Evolutionary conservation across 2,329 filamentous ascomycete genomes (phyloP).

Genomic region (Fusarium phyllophilum): DNA sequence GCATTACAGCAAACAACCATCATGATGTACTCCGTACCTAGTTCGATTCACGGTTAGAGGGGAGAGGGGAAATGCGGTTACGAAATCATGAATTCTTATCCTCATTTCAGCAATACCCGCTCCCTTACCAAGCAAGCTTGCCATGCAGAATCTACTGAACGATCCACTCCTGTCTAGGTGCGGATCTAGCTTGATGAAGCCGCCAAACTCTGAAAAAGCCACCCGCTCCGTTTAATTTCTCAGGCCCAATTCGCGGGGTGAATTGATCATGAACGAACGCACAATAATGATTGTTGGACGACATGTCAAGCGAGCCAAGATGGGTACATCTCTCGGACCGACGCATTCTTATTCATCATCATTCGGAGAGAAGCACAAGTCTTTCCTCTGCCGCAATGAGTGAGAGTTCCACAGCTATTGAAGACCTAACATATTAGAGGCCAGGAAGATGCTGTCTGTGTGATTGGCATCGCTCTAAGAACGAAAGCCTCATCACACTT

Average conservation of each 20-base stretch:
- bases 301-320: not conserved
- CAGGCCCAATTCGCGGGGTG: constrained; percentile 21
- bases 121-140: not conserved
- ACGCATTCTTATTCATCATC: not conserved
- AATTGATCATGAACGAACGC: not conserved
- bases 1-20: constrained; percentile 29
- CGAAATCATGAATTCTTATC: not conserved
- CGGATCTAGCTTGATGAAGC: constrained; percentile 7
- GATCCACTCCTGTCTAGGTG: not conserved
- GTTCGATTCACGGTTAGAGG: constrained; percentile 20
- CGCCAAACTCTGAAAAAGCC: constrained; percentile 19
- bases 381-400: not conserved
- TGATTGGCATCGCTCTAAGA: not conserved
- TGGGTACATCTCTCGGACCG: not conserved
- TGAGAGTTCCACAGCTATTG: not conserved
- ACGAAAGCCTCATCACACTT: not conserved
- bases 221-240: constrained; percentile 33
- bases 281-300: not conserved
- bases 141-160: not conserved
- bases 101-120: not conserved
- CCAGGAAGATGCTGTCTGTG: not conserved
- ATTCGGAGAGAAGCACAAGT: no score
- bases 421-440: not conserved
- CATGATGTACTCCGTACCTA: constrained; percentile 19
- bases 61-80: not conserved